Base-by-base conservation (phyloP, 1,284 basidiomycete species). In the Irpex sp. region DNA sequence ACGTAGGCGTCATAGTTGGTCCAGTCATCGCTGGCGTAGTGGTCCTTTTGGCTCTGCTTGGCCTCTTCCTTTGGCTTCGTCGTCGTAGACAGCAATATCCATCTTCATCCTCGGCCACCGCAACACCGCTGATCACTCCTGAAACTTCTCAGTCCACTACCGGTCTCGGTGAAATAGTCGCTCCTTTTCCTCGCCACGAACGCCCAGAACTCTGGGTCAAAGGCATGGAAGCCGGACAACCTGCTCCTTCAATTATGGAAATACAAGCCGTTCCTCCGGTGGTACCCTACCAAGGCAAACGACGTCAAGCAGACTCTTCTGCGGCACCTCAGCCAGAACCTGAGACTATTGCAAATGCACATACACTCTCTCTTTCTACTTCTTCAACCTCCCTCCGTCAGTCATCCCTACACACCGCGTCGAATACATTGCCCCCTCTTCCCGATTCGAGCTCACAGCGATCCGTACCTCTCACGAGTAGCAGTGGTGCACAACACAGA, bases 1-100 rank as follows among this genome's bases (percentile, higher is more conserved):
- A 64, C 50, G 46, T 61, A 1, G 63, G 60, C 4, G 57, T 46
- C 5, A 64, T 64, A 43, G 60, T 59, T 2, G 63, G 63, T 5
- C 63, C 63, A 15, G 36, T 64, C n/a, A 36, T 64, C 17, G 63
- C 60, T 9, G 37, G 26, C 9, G 39, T 57, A 4, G 60, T 58
- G 3, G n/a, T 57, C 15, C 13, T 61, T 15, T 4, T 33, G 9
- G 11, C 56, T 55, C n/a, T 33, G 0, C 39, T 61, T 8, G 36
- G 11, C 11, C 19, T 61, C 5, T 64, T 50, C 55, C 50, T 59
- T 43, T 33, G 60, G 56, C 35, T 43, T n/a, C 56, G 60, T 9
- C 56, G 49, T 6, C 33, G 33, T 1, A 1, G 53, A n/a, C 53
- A 21, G 7, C 31, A 17, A 5, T 4, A 46, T 1, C 11, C 39